Evolutionary conservation across 441 rosid genomes (phyloP), one percentile per base, ranked within the genome.

Genomic region (Erodium moschatum): DNA sequence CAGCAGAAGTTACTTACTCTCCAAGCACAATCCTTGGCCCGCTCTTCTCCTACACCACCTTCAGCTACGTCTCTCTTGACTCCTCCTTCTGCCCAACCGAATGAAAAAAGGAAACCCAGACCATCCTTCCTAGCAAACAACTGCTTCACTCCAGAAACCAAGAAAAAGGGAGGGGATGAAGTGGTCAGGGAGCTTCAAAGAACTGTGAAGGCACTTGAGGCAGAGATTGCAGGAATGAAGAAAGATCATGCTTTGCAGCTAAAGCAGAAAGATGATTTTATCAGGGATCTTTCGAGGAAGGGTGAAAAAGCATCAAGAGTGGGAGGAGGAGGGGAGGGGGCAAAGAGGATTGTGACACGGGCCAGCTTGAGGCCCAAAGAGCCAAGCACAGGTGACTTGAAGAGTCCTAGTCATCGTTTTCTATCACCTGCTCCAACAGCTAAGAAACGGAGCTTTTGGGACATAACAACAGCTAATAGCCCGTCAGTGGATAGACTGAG

Each of bases 361-460:
- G 77, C 85, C 75, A 86, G 88, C 82, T 77, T 81, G 77, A 81
- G 82, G 75, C 86, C 88, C 3, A 88, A 85, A 83, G 89, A 81
- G 64, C 70, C 77, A 29, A 74, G 69, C 67, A 64, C 44, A 0
- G 82, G 85, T 29, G 93, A 86, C 52, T 18, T 90, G 70, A 90
- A 84, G 88, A 87, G 92, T 77, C 97, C 92, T 12, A 85, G 81
- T 72, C 88, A 84, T 71, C 84, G 98, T 56, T 92, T 90, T 70
- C 80, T 73, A 65, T 90, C 98, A 60, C 98, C 98, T 29, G 85
- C 75, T 64, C 78, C 88, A 27, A 77, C 87, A 2, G 85, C 89
- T 33, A 92, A 86, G 73, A 92, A 92, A 74, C 76, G 98, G 77
- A 92, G 89, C 82, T 90, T 86, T 70, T 90, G 98, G 98, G 98